Percentiles rank a stretch among this genome's conserved stretches.
Evolutionary conservation across 441 rosid species (phyloP).

Genomic region (Pelargonium australe): DNA sequence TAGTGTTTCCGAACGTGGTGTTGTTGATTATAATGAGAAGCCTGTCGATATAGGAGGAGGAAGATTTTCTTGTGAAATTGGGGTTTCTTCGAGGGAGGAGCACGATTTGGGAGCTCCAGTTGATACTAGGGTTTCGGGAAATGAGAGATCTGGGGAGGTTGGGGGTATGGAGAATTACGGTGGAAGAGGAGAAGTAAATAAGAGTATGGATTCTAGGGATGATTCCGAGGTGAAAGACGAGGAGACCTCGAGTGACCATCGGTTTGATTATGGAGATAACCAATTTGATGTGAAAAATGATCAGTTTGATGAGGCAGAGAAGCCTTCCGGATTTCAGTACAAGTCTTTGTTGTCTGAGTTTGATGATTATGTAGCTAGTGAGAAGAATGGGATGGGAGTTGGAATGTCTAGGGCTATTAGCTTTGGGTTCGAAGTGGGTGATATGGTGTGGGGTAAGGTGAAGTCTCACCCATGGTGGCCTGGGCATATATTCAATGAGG

Average conservation of each 20-base stretch:
- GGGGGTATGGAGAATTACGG: slow-evolving; percentile 19
- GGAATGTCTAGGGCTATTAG: slow-evolving; percentile 67
- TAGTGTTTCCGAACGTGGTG: slow-evolving; percentile 28
- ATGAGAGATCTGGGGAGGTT: slow-evolving; percentile 32
- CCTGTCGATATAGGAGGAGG: slow-evolving; percentile 3
- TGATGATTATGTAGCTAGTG: slow-evolving; percentile 81
- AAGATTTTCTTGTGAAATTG: slow-evolving; percentile 20
- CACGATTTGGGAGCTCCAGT: slow-evolving; percentile 22
- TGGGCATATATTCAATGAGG: slow-evolving; percentile 87
- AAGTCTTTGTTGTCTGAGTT: slow-evolving; percentile 67
- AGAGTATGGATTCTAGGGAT: slow-evolving; percentile 22
- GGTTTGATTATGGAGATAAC: neutral
- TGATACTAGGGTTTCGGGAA: slow-evolving; percentile 20
- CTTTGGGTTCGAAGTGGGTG: slow-evolving; percentile 83
- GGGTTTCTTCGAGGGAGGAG: slow-evolving; percentile 25
- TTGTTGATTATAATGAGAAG: neutral
- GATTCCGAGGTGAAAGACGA: slow-evolving; percentile 25
- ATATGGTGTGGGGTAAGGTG: slow-evolving; percentile 97
- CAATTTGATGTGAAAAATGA: slow-evolving; percentile 4
- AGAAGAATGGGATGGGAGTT: slow-evolving; percentile 39
- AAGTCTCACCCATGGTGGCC: slow-evolving; percentile 99
- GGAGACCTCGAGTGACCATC: slow-evolving; percentile 8
- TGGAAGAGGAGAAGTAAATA: slow-evolving; percentile 4
- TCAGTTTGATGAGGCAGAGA: slow-evolving; percentile 13
- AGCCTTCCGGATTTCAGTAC: slow-evolving; percentile 26